Percentiles rank a stretch among this genome's conserved stretches.
These are phyloP conservation scores for Calocybe gambosa DNA, from an alignment of 1,284 basidiomycete genomes.

Conservation along the genomic window DNA sequence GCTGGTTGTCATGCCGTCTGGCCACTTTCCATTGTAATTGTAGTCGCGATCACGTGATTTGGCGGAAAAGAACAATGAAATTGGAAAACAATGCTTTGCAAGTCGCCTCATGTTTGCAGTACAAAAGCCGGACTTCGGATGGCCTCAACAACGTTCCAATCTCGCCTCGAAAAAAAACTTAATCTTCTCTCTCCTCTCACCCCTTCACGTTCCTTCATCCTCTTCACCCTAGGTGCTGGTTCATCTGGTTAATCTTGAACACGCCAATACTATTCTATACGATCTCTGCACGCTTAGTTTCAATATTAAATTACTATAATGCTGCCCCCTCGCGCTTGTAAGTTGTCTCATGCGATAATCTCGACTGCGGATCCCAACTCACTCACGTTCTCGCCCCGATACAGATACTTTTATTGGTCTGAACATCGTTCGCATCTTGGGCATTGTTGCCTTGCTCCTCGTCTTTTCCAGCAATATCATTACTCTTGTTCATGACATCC, in stretches of 20 bases:
- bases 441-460: slow-evolving; percentile 72
- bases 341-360: slow-evolving; percentile 6
- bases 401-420: slow-evolving; percentile 73
- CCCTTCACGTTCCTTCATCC: slow-evolving; percentile 16
- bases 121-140: too few relatives aligned
- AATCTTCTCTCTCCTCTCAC: slow-evolving; percentile 14
- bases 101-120: too few relatives aligned
- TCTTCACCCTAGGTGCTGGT: slow-evolving; percentile 19
- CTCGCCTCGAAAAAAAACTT: too few relatives aligned
- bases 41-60: slow-evolving; percentile 2
- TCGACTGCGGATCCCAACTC: background rate
- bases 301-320: slow-evolving; percentile 15
- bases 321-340: slow-evolving; percentile 26
- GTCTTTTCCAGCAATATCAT: slow-evolving; percentile 81
- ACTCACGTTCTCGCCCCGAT: background rate
- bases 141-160: too few relatives aligned
- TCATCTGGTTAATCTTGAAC: slow-evolving; percentile 13
- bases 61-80: slow-evolving; percentile 13
- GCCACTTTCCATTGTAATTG: background rate
- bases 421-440: slow-evolving; percentile 72
- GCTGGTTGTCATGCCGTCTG: background rate
- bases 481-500: slow-evolving; percentile 73
- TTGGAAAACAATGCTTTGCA: too few relatives aligned
- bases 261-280: slow-evolving; percentile 7
- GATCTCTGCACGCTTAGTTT: slow-evolving; percentile 2